phyloP scores from a whole-genome alignment of 345 rosid genomes.

The Microthlaspi erraticum region DNA sequence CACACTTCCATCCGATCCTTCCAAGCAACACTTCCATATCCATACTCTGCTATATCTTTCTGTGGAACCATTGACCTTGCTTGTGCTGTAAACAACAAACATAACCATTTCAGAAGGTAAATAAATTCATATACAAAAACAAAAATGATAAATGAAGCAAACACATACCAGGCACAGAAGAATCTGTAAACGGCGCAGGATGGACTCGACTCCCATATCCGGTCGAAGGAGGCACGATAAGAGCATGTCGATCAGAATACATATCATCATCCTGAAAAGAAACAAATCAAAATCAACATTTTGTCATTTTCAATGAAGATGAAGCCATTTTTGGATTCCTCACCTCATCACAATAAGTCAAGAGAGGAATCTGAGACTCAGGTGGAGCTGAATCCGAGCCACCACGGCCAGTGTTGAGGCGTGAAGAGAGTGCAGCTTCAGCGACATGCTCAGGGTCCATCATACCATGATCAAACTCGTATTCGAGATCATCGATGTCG shows the following conservation, averaged over 20 bases:
- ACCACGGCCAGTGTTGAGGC: conserved; percentile 64
- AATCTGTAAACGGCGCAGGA: conserved; percentile 70
- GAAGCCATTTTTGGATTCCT: conserved; percentile 18
- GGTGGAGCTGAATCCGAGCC: conserved; percentile 63
- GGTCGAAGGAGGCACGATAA: conserved; percentile 75
- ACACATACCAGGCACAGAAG: conserved; percentile 74
- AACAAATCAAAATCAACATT: neutral
- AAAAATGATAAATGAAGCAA: neutral
- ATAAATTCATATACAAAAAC: neutral
- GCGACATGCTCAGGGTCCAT: conserved; percentile 63
- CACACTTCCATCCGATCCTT: conserved; percentile 93
- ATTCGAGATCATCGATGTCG: conserved; percentile 83
- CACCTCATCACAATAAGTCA: conserved; percentile 93
- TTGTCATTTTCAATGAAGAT: neutral
- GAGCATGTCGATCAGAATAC: conserved; percentile 89
- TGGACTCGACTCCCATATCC: conserved; percentile 77
- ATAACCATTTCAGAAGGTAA: conserved; percentile 13
- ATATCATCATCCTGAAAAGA: conserved; percentile 70
- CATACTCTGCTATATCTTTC: conserved; percentile 84
- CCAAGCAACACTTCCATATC: conserved; percentile 99
- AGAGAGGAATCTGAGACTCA: conserved; percentile 77
- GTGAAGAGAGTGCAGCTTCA: conserved; percentile 63
- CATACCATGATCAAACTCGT: conserved; percentile 76
- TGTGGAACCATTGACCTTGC: conserved; percentile 95
- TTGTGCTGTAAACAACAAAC: conserved; percentile 55